Evolutionary conservation across 208 protist genomes (phyloP).

Genomic region (Crithidia fasciculata): DNA sequence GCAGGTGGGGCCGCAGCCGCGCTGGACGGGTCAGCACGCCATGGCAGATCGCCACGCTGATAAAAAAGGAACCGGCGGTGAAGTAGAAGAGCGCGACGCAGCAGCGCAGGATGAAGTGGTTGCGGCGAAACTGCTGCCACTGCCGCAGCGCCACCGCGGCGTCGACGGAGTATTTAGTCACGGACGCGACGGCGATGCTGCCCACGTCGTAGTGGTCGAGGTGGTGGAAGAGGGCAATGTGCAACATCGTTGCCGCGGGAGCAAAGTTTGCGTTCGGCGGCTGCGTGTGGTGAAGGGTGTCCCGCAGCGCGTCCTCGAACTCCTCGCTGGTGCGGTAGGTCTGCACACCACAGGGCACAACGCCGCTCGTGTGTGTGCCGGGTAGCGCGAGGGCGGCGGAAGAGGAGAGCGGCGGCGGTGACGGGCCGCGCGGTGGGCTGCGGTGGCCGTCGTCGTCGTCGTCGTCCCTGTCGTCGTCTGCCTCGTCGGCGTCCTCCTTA

Average conservation of each 20-base stretch:
- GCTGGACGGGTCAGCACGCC: slow-evolving; percentile 22
- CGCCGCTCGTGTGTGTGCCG: not conserved
- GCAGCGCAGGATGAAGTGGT: slow-evolving; percentile 19
- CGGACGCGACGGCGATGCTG: slow-evolving; percentile 39
- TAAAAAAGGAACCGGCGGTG: slow-evolving; percentile 14
- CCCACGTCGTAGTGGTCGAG: slow-evolving; percentile 48
- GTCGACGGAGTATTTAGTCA: slow-evolving; percentile 35
- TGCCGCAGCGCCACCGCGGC: slow-evolving; percentile 20
- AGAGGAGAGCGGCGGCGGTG: not conserved
- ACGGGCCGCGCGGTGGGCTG: not conserved
- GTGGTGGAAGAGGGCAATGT: slow-evolving; percentile 38
- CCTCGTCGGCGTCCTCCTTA: not conserved
- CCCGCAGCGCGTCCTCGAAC: slow-evolving; percentile 26
- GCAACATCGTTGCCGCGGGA: slow-evolving; percentile 39
- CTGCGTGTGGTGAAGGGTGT: slow-evolving; percentile 30
- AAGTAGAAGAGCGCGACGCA: slow-evolving; percentile 24
- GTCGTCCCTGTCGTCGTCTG: not conserved
- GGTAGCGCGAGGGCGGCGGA: too few species aligned
- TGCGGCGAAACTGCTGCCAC: slow-evolving; percentile 19
- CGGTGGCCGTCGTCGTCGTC: not conserved
- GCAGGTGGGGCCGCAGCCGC: slow-evolving; percentile 19
- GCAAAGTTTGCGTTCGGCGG: slow-evolving; percentile 14
- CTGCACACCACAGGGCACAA: not conserved
- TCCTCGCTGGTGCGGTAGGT: slow-evolving; percentile 8
- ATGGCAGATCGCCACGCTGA: slow-evolving; percentile 43